A percentile compares a stretch with the other conserved stretches of the same genome.
phyloP scores from a whole-genome alignment of 495 filamentous ascomycete genomes.

The Cercophora scortea region DNA sequence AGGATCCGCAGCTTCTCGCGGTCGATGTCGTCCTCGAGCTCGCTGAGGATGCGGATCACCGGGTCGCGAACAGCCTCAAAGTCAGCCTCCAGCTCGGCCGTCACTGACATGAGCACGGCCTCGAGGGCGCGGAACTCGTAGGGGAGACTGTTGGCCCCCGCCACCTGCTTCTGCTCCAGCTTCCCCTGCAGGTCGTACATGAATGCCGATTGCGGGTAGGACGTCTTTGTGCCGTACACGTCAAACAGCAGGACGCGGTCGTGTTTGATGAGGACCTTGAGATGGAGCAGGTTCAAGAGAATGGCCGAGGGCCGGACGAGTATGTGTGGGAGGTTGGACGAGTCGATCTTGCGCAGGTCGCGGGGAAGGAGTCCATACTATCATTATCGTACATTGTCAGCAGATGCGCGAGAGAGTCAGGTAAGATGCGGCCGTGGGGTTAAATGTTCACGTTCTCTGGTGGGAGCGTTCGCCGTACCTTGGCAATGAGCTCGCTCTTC shows the following conservation, averaged over 20 bases:
- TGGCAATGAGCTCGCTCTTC: constrained; percentile 92
- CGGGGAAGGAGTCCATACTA: constrained; percentile 93
- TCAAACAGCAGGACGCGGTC: constrained; percentile 93
- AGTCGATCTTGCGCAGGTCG: constrained; percentile 95
- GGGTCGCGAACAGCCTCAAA: constrained; percentile 90
- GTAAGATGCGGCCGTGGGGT: too few relatives aligned
- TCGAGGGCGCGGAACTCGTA: constrained; percentile 74
- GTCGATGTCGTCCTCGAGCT: constrained; percentile 95
- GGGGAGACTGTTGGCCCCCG: constrained; percentile 48
- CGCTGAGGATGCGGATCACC: constrained; percentile 77
- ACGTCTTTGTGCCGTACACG: constrained; percentile 88
- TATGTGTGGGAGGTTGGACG: constrained; percentile 94
- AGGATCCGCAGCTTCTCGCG: constrained; percentile 85
- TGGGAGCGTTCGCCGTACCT: constrained; percentile 43
- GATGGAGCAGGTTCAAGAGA: constrained; percentile 86
- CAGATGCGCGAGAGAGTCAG: too few relatives aligned
- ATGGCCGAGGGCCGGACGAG: constrained; percentile 91
- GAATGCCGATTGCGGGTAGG: constrained; percentile 90
- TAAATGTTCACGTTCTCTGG: too few relatives aligned
- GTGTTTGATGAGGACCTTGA: constrained; percentile 88
- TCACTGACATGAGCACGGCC: constrained; percentile 75
- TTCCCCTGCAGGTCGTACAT: constrained; percentile 81
- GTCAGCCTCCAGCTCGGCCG: constrained; percentile 80
- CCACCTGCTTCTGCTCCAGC: constrained; percentile 44
- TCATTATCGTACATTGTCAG: background rate